Percentiles rank a stretch among this genome's conserved stretches.
phyloP scores from a whole-genome alignment of 2,329 filamentous ascomycete genomes.

The Volutella citrinella region DNA sequence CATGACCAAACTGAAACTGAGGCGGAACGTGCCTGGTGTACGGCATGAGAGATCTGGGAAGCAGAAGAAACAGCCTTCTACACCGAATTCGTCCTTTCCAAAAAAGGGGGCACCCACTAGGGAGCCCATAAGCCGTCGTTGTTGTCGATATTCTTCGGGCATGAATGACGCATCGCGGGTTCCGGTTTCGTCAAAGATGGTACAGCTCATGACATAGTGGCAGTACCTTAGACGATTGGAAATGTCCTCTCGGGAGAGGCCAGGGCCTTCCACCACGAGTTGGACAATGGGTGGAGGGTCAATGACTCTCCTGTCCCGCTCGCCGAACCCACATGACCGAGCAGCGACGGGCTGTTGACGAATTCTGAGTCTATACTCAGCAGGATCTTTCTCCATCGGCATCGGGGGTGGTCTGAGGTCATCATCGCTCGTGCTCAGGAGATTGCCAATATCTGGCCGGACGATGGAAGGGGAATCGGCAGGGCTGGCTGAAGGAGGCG shows the following conservation, averaged over 20 bases:
- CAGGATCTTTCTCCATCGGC: slow-evolving; percentile 4
- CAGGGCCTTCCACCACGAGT: slow-evolving; percentile 61
- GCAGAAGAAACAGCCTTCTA: slow-evolving; percentile 80
- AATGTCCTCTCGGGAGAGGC: slow-evolving; percentile 52
- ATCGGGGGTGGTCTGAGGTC: too few relatives aligned
- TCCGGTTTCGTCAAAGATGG: slow-evolving; percentile 68
- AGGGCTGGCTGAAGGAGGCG: slow-evolving; percentile 7
- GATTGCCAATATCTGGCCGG: slow-evolving; percentile 21
- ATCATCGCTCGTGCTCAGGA: too few relatives aligned
- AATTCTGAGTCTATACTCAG: slow-evolving; percentile 42
- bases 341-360: slow-evolving; percentile 78
- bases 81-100: slow-evolving; percentile 68
- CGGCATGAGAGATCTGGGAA: slow-evolving; percentile 80
- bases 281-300: slow-evolving; percentile 83
- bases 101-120: slow-evolving; percentile 74
- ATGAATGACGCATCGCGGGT: slow-evolving; percentile 67
- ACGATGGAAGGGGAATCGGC: slow-evolving; percentile 11
- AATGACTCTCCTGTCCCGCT: slow-evolving; percentile 76
- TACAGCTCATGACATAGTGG: slow-evolving; percentile 72
- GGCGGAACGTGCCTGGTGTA: slow-evolving; percentile 70
- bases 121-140: slow-evolving; percentile 76
- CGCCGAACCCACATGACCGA: slow-evolving; percentile 78
- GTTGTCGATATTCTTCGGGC: slow-evolving; percentile 68
- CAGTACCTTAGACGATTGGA: slow-evolving; percentile 53
- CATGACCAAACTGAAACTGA: slow-evolving; percentile 71